Base-by-base conservation (phyloP, 2,329 filamentous ascomycete species). In the Fusarium equiseti region DNA sequence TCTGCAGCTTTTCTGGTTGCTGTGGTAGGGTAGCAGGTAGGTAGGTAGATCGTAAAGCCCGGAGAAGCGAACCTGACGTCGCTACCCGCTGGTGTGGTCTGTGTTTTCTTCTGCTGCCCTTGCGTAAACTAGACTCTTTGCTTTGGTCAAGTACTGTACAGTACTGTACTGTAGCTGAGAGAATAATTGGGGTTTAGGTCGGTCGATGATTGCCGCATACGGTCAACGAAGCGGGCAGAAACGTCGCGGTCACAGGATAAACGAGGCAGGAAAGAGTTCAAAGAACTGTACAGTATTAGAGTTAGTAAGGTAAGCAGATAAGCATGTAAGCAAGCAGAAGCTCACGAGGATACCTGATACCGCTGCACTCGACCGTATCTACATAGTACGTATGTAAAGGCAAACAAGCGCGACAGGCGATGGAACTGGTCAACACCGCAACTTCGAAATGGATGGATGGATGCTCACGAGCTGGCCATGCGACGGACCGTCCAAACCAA, bases 381-480 rank as follows among this genome's bases (percentile, higher is more conserved):
- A 38, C 31, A 27, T 26, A 59, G 12, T 26, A 38, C 44, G 15
- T 22, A 49, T 24, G 20, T 49, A 66, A 62, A 63, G 54, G 55
- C 24, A 64, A 71, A 48, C 67, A 75, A 75, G 71, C 73, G 73
- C 73, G 73, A 68, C 71, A 75, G 60, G 72, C 73, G 73, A 73
- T 38, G 72, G 73, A 73, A 60, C 61, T 61, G 44, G 48, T 61
- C 73, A 70, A 73, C 70, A 75, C 72, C 72, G 73, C 66, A 74
- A 74, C 54, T 75, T 66, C 12, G 49, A 46, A 50, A 45, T 44
- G 54, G 42, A 48, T 51, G 48, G 56, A 66, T 51, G 66, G 61
- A 51, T 55, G 60, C 46, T 60, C 49, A 59, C 57, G 62, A 71
- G 60, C 49, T 54, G 53, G 64, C 68, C 60, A 67, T 63, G 71